Base-by-base conservation (phyloP, 1,284 basidiomycete species). In the Gymnopus androsaceus region DNA sequence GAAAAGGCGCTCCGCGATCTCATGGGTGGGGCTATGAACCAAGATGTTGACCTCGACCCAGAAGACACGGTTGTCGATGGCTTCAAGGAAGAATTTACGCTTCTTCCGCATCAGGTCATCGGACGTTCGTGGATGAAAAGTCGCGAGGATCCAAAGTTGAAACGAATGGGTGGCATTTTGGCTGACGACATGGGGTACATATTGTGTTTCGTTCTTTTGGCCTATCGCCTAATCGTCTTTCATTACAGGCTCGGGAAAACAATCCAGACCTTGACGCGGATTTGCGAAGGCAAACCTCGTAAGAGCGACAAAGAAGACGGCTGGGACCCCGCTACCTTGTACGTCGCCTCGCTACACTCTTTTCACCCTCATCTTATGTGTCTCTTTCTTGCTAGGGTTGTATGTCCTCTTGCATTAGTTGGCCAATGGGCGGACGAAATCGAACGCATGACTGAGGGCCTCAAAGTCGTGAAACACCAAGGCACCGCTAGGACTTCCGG, bases 341-440 rank as follows among this genome's bases (percentile, higher is more conserved):
- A 66, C 56, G 88, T 75, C 27, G 19, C 7, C 50, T 51, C 45
- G 19, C 37, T 4, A 28, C 25, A 30, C 34, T 51, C 40, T 36
- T 25, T 4, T 58, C 9, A 25, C 58, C 38, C 47, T 6, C 33
- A n/a, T n/a, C n/a, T n/a, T n/a, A n/a, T 48, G 59, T 46, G 37
- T 57, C 51, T 69, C 65, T 44, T 19, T 54, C 28, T 9, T 27
- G 28, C 0, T 61, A 94, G 92, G 11, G 88, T 95, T 33, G 74
- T 95, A 21, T 90, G 88, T 55, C 93, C 93, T 1, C 79, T 94
- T 4, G 87, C 92, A 6, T 83, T 99, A 17, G 87, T 98, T 59
- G 82, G 84, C 15, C 96, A 99, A 69, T 99, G 96, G 96, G 90
- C 89, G 17, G 77, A 83, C 3, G 96, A 99, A 69, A 85, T 93